Percentiles rank a stretch among this genome's conserved stretches.
Conservation (phyloP, 1,284 basidiomycete genomes). For the Hemileia vastatrix region DNA sequence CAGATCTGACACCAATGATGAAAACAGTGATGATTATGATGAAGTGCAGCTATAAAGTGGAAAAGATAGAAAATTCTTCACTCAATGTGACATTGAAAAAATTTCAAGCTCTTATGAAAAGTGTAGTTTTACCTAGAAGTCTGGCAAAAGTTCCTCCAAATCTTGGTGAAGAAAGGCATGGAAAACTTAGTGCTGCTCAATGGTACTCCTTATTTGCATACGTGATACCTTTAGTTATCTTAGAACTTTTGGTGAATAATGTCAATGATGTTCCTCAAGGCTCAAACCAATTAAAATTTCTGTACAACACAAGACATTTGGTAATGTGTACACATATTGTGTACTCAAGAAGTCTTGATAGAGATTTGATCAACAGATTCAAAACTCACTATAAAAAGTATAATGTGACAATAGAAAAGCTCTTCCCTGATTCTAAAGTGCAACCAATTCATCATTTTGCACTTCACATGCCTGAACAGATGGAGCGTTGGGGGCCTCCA, state of each 20-base stretch:
- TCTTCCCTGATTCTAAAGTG: not conserved
- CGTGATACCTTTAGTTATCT: constrained; percentile 11
- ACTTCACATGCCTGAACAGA: constrained; percentile 6
- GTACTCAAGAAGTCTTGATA: not conserved
- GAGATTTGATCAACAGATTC: not conserved
- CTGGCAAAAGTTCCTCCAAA: constrained; percentile 1
- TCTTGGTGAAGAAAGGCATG: constrained; percentile 8
- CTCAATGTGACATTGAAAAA: not conserved
- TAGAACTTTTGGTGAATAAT: constrained; percentile 4
- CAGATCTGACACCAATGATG: not conserved
- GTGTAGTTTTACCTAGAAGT: not conserved
- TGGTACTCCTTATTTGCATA: constrained; percentile 12
- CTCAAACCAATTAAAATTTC: constrained; percentile 3
- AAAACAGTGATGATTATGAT: not conserved
- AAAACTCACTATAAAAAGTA: constrained; percentile 5
- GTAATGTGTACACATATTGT: constrained; percentile 5
- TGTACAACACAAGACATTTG: constrained; percentile 2
- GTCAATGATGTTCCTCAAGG: not conserved
- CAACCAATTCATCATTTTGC: constrained; percentile 14
- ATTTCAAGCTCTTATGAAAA: constrained; percentile 2
- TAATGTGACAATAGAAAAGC: not conserved
- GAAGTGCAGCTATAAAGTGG: constrained; percentile 1
- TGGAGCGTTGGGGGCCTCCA: constrained; percentile 8
- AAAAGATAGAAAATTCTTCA: not conserved
- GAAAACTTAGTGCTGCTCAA: constrained; percentile 9